phyloP scores from a whole-genome alignment of 768 basidiomycete species.

The Jaapia argillacea region DNA sequence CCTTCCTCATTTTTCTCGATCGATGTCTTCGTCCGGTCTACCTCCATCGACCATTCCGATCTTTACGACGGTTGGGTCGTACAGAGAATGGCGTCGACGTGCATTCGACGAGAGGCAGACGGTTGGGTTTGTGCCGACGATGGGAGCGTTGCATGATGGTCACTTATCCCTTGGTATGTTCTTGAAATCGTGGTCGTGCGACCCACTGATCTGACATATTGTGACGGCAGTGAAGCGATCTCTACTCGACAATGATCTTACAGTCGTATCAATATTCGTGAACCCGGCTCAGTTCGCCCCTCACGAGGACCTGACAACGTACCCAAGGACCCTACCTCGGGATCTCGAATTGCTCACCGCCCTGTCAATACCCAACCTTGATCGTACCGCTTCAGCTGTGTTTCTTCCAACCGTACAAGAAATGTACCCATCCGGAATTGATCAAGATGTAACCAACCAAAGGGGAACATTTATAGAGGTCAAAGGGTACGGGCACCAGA shows the following conservation, averaged over 20 bases:
- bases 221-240: conserved; percentile 59
- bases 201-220: neutral
- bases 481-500: conserved; percentile 81
- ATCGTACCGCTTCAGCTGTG: conserved; percentile 50
- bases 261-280: conserved; percentile 93
- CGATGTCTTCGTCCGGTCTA: conserved; percentile 14
- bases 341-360: conserved; percentile 59
- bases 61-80: conserved; percentile 50
- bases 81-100: conserved; percentile 63
- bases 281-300: conserved; percentile 98
- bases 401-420: conserved; percentile 73
- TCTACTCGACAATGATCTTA: conserved; percentile 69
- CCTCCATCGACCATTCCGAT: conserved; percentile 29
- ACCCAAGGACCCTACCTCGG: conserved; percentile 75
- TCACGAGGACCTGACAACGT: conserved; percentile 84
- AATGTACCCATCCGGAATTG: conserved; percentile 92
- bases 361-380: conserved; percentile 18
- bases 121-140: conserved; percentile 94
- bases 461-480: conserved; percentile 89
- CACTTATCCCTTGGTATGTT: conserved; percentile 80
- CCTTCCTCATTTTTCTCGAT: too few relatives aligned
- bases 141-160: conserved; percentile 94
- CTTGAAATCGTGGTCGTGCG: neutral
- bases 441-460: conserved; percentile 63
- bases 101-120: conserved; percentile 49